These are phyloP conservation scores for Serendipita indica DNA, from an alignment of 768 basidiomycete species.

Conservation along the genomic window DNA sequence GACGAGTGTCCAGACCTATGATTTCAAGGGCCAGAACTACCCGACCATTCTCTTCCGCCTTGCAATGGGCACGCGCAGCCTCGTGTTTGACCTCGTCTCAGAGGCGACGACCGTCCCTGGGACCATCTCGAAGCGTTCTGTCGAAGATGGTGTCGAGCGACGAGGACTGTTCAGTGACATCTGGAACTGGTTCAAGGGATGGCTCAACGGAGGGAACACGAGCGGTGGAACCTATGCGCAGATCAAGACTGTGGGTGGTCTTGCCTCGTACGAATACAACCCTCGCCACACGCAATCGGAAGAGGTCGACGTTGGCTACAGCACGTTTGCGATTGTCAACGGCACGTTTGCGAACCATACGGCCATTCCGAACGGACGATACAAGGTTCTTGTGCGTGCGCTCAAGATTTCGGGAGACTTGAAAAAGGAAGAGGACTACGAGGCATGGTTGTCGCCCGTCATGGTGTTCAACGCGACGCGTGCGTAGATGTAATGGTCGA, in stretches of 20 bases:
- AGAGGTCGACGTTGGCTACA: neutral
- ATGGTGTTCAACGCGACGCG: neutral
- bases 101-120: neutral
- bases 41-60: slow-evolving; percentile 20
- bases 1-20: slow-evolving; percentile 16
- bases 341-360: slow-evolving; percentile 21
- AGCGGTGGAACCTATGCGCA: neutral
- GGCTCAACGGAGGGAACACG: neutral
- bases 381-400: slow-evolving; percentile 16
- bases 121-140: neutral
- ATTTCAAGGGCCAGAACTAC: slow-evolving; percentile 15
- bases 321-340: slow-evolving; percentile 6
- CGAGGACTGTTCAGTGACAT: neutral
- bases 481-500: too few species aligned
- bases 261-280: neutral
- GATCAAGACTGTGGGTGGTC: neutral
- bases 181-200: neutral
- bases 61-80: slow-evolving; percentile 7
- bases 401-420: slow-evolving; percentile 16
- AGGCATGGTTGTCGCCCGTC: slow-evolving; percentile 15
- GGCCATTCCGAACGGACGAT: slow-evolving; percentile 22
- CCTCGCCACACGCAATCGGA: slow-evolving; percentile 6
- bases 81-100: slow-evolving; percentile 11
- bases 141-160: neutral
- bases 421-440: slow-evolving; percentile 14